Evolutionary conservation across 176 grass and related monocot genomes (phyloP), one percentile per base, ranked within the genome.

Genomic region (Saccharum spontaneum): DNA sequence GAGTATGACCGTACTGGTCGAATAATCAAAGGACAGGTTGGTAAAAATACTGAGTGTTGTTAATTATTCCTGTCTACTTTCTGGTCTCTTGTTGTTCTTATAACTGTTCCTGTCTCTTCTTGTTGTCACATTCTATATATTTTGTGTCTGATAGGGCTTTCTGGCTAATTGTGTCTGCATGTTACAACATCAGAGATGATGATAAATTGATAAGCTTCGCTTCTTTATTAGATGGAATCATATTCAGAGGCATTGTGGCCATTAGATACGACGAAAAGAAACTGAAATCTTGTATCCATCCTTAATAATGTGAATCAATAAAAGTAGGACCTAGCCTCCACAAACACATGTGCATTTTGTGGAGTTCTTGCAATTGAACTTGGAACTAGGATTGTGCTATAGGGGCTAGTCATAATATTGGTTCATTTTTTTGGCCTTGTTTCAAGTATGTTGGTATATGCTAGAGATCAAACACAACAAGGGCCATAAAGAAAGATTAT

Each of bases 21-120:
- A 75, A 95, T 98, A 78, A 98, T 95, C 62, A 98, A 92, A 83
- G 93, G 93, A 70, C 93, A 98, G 88, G 93, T 95, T 87, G 37
- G 75, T 74, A 57, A 31, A 61, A 17, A 43, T 83, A 73, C 0
- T 0, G 6, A 36, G 15, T 17, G 2, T 7, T 28, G 3, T 64
- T 30, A 18, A 28, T 80, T 75, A 75, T 40, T 20, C 28, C 11
- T 71, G 65, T 40, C 38, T 39, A 74, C 17, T 84, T 79, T 64
- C 31, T 82, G 60, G 8, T 57, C 23, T 23, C 15, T 45, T 77
- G 30, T 18, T 54, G 34, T 66, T 73, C 48, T 76, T 5, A 52
- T 24, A 39, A 38, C 79, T 41, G 38, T 73, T 65, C 13, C 18
- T 62, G 30, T 30, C 52, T 22, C 59, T 54, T 71, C 3, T 62